A percentile compares a stretch with the other conserved stretches of the same genome.
Conservation (phyloP, 177 flowering plant genomes). For the Tripterygium wilfordii region DNA sequence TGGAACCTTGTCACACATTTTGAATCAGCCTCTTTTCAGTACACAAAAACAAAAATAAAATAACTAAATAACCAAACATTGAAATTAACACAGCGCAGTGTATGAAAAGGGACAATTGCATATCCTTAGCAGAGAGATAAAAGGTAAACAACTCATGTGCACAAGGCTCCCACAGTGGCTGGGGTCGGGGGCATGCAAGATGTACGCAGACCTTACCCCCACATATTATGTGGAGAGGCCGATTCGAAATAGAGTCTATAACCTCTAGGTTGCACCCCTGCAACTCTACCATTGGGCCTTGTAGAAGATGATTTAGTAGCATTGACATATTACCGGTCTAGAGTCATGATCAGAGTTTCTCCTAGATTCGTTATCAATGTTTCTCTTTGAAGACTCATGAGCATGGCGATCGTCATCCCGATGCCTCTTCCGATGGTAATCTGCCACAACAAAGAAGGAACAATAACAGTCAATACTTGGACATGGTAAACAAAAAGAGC, state of each 20-base stretch:
- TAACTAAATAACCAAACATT: too few relatives aligned
- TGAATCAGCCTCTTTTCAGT: too few relatives aligned
- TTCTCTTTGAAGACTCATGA: slow-evolving; percentile 60
- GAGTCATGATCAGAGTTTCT: slow-evolving; percentile 73
- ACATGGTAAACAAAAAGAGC: neutral
- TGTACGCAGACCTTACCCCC: too few relatives aligned
- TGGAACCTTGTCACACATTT: too few relatives aligned
- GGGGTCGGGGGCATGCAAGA: too few relatives aligned
- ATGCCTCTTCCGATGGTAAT: slow-evolving; percentile 65
- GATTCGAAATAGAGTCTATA: too few relatives aligned
- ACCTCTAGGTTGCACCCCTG: neutral
- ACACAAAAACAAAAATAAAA: too few relatives aligned
- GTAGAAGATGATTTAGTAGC: neutral
- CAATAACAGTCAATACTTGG: neutral
- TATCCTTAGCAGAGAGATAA: too few relatives aligned
- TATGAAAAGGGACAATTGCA: too few relatives aligned
- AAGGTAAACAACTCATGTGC: neutral
- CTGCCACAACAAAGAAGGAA: slow-evolving; percentile 23
- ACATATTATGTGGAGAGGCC: too few relatives aligned
- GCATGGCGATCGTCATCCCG: slow-evolving; percentile 80
- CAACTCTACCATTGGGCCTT: neutral
- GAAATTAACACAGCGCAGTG: too few relatives aligned
- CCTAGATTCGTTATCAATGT: slow-evolving; percentile 47
- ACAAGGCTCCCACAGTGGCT: neutral
- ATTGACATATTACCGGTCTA: slow-evolving; percentile 64